Evolutionary conservation across 164 flowering plant species (phyloP), one percentile per base, ranked within the genome.

Genomic region (Vitis rupestris): DNA sequence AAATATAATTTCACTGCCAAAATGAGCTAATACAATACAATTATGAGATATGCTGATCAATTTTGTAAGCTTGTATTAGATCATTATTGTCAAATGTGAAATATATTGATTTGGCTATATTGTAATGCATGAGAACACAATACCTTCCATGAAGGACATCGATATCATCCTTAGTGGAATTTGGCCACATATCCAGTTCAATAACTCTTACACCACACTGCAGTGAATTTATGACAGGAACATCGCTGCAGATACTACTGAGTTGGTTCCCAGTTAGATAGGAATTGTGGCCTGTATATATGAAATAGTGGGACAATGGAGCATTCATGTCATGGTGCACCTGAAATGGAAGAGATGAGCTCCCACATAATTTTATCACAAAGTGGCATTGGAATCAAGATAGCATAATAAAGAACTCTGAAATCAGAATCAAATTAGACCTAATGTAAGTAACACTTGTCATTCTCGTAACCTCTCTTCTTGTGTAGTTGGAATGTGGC

Each of bases 181-280:
- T 82, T 8, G 85, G 82, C 85, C 82, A 82, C 27, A 82, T 14
- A 75, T 82, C 85, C 13, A 82, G 78, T 72, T 82, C 85, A n/a
- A 82, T 79, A 37, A 73, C 85, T 65, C 82, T 72, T 23, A 82
- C 81, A 56, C 85, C 85, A 58, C 70, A 72, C 72, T 72, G 65
- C 10, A 82, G 75, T 3, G 85, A 82, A 31, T 65, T 74, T 9
- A 74, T 63, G 62, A 82, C 79, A 2, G 82, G 84, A 0, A 64
- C 75, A 56, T 70, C 82, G 57, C 85, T 82, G 72, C 82, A 75
- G 61, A 75, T 79, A 61, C 82, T 82, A 70, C 78, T 82, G 23
- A 82, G 64, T 50, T 82, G 82, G 59, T 82, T 82, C 15, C 85
- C 85, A 2, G 82, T 82, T 9, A 82, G 65, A 75, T 82, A 69